Percentiles rank a stretch among this genome's conserved stretches.
Evolutionary conservation across 2,329 filamentous ascomycete genomes (phyloP).

Genomic region (Pseudogymnoascus sp.): DNA sequence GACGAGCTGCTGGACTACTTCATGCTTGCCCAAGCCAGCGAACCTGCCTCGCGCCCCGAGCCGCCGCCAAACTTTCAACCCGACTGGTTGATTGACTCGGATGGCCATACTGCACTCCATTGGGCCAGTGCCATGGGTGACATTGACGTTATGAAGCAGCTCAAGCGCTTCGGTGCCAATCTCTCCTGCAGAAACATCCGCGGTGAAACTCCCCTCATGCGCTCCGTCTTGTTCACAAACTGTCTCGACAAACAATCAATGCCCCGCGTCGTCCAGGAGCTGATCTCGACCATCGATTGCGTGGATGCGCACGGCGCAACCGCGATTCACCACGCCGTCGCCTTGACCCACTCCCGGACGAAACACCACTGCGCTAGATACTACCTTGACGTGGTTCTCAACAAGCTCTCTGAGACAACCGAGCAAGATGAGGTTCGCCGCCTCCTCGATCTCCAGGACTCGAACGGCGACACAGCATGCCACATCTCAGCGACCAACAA

Average conservation of each 20-base stretch:
- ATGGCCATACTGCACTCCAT: slow-evolving; percentile 86
- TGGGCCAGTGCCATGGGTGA: slow-evolving; percentile 99
- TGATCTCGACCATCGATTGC: slow-evolving; percentile 72
- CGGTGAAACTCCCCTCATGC: slow-evolving; percentile 88
- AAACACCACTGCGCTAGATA: slow-evolving; percentile 87
- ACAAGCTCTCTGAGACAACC: slow-evolving; percentile 72
- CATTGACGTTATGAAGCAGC: slow-evolving; percentile 78
- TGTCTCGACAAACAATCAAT: slow-evolving; percentile 93
- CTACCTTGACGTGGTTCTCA: slow-evolving; percentile 85
- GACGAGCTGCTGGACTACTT: slow-evolving; percentile 96
- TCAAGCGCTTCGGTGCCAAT: slow-evolving; percentile 72
- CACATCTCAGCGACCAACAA: slow-evolving; percentile 71
- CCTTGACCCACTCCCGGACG: slow-evolving; percentile 72
- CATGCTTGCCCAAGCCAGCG: slow-evolving; percentile 73
- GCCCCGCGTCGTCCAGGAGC: slow-evolving; percentile 70
- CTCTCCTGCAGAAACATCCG: slow-evolving; percentile 61
- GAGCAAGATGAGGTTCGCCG: slow-evolving; percentile 68
- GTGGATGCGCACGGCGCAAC: slow-evolving; percentile 76
- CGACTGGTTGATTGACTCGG: slow-evolving; percentile 86
- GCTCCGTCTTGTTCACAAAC: slow-evolving; percentile 92
- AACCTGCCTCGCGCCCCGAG: slow-evolving; percentile 61
- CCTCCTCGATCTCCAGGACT: slow-evolving; percentile 74
- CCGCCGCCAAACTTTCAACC: slow-evolving; percentile 82
- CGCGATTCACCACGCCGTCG: slow-evolving; percentile 89
- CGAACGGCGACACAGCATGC: slow-evolving; percentile 79